Evolutionary conservation across 2,329 filamentous ascomycete genomes (phyloP).

Genomic region (Eurotiales sp.): DNA sequence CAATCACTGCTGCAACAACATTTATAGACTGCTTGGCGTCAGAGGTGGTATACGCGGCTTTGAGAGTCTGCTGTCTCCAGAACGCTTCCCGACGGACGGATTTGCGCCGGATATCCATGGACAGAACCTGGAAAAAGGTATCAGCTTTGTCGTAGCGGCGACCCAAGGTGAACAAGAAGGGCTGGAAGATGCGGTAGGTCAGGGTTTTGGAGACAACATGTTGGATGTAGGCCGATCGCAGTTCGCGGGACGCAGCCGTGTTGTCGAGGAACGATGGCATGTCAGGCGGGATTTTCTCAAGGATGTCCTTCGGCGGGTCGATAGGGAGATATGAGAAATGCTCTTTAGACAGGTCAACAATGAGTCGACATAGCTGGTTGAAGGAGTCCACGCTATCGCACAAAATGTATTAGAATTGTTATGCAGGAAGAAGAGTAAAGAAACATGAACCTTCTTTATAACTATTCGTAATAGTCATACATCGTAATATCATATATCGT

Average conservation of each 20-base stretch:
- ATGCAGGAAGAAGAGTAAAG: neutral
- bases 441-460: neutral
- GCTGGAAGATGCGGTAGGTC: slow-evolving; percentile 54
- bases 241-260: slow-evolving; percentile 48
- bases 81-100: slow-evolving; percentile 55
- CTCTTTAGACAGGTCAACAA: slow-evolving; percentile 49
- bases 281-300: slow-evolving; percentile 50
- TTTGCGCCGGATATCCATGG: slow-evolving; percentile 54
- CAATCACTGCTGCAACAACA: slow-evolving; percentile 52
- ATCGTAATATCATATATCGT: slow-evolving; percentile 30
- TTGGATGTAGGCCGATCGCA: slow-evolving; percentile 53
- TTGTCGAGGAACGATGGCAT: slow-evolving; percentile 55
- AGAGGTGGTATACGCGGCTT: slow-evolving; percentile 54
- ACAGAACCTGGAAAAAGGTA: slow-evolving; percentile 52
- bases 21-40: slow-evolving; percentile 56
- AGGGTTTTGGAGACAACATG: slow-evolving; percentile 56
- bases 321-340: slow-evolving; percentile 52
- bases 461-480: slow-evolving; percentile 42
- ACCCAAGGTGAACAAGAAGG: slow-evolving; percentile 55
- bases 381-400: slow-evolving; percentile 49
- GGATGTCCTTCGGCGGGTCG: slow-evolving; percentile 47
- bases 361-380: slow-evolving; percentile 48
- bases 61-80: slow-evolving; percentile 57
- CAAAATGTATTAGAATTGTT: slow-evolving; percentile 19
- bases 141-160: slow-evolving; percentile 55